Conservation (phyloP, 345 rosid genomes). For the Lenwebbia sp. region DNA sequence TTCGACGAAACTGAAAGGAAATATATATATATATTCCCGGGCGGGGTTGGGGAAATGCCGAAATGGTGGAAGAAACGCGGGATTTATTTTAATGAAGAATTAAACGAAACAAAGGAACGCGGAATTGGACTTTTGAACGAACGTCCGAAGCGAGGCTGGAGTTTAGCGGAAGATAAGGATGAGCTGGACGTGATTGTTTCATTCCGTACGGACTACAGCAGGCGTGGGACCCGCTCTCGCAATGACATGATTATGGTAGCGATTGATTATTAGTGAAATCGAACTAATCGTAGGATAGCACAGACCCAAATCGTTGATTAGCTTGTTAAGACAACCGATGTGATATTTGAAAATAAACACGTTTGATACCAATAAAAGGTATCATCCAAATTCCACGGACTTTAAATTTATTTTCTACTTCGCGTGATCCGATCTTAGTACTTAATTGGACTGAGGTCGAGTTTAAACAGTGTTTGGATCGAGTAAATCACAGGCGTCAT, state of each 20-base stretch:
- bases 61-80: not conserved
- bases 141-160: not conserved
- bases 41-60: too few relatives aligned
- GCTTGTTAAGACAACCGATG: not conserved
- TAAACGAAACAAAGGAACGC: not conserved
- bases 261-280: too few relatives aligned
- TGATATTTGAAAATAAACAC: not conserved
- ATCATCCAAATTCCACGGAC: accelerated
- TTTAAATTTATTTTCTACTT: not conserved
- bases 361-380: not conserved
- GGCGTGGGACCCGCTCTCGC: not conserved
- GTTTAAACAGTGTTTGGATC: not conserved
- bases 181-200: not conserved
- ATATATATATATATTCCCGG: too few relatives aligned
- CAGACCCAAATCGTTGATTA: not conserved
- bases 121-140: not conserved
- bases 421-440: not conserved
- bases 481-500: not conserved
- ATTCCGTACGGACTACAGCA: not conserved
- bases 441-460: too few relatives aligned
- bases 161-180: not conserved
- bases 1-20: too few relatives aligned
- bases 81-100: not conserved
- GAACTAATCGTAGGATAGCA: too few relatives aligned
- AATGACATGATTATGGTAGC: not conserved